Base-by-base conservation (phyloP, 306 rosid genomes). In the Ammopiptanthus mongolicus region DNA sequence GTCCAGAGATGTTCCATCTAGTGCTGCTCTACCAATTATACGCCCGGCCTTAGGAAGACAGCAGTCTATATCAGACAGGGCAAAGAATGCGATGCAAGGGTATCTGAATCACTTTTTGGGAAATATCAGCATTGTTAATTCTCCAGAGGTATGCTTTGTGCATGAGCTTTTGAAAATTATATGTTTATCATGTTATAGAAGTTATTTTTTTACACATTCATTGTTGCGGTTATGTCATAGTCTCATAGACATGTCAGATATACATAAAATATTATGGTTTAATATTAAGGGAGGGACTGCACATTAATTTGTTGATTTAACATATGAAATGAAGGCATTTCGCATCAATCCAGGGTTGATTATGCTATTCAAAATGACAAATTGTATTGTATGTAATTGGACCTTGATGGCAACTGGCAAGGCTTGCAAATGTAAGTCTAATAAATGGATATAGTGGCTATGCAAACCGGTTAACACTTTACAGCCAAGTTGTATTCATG, bases 31-130 rank as follows among this genome's bases (percentile, higher is more conserved):
- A 61, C 97, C 98, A 52, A 90, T 96, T 51, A 96, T 96, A 80
- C 90, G 94, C 56, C 99, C 99, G 17, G 97, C 97, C 73, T 62
- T 96, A 68, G 98, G 98, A 71, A 86, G 99, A 84, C 97, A 96
- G 77, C 86, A 96, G 3, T 92, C 97, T 63, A 84, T 96, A 28
- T 89, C 99, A 47, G 98, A 92, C 33, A 90, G 99, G 86, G 91
- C 96, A 72, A 96, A 86, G 87, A 73, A 52, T 66, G 99, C 99
- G 70, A 96, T 96, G 99, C 98, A 92, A 86, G 99, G 98, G 47
- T 96, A 96, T 84, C 85, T 96, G 79, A 96, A 96, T 78, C 97
- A 96, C 89, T 96, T 96, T 86, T 80, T 96, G 73, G 97, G 98
- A 77, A 96, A 96, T 77, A 87, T 90, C 83, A 88, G 88, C 78